Percentiles rank a stretch among this genome's conserved stretches.
Evolutionary conservation across 2,329 filamentous ascomycete genomes (phyloP).

Genomic region (Paecilomyces fulvus): DNA sequence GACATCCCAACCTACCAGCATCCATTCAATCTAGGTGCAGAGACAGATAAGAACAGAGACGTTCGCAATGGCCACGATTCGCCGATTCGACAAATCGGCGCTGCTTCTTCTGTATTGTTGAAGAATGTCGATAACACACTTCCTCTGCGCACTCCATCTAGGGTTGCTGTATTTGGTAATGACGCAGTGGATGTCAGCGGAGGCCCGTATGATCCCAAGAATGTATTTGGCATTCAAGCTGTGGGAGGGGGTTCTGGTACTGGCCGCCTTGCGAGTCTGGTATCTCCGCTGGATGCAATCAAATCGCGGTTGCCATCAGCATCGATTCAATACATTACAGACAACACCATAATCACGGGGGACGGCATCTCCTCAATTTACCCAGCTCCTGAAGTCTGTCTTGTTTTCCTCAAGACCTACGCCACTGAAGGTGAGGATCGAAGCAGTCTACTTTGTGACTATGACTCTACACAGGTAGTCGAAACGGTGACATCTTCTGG

Average conservation of each 20-base stretch:
- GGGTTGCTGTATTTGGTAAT: slow-evolving; percentile 11
- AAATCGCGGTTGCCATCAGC: slow-evolving; percentile 5
- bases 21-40: slow-evolving; percentile 5
- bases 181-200: slow-evolving; percentile 12
- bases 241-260: slow-evolving; percentile 22
- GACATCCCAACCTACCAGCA: slow-evolving; percentile 12
- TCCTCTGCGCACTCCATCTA: slow-evolving; percentile 31
- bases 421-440: slow-evolving; percentile 40
- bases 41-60: slow-evolving; percentile 35
- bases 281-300: slow-evolving; percentile 18
- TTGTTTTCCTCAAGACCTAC: slow-evolving; percentile 54
- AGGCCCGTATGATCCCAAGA: slow-evolving; percentile 10
- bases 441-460: slow-evolving; percentile 32
- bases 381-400: slow-evolving; percentile 40
- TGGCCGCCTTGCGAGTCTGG: slow-evolving; percentile 17
- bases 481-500: slow-evolving; percentile 24
- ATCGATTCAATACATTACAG: slow-evolving; percentile 26
- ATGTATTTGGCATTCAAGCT: slow-evolving; percentile 3
- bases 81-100: slow-evolving; percentile 49
- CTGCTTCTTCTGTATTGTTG: slow-evolving; percentile 34
- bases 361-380: slow-evolving; percentile 4
- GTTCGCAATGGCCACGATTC: slow-evolving; percentile 61
- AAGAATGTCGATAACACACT: slow-evolving; percentile 45
- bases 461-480: slow-evolving; percentile 35
- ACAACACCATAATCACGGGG: slow-evolving; percentile 29